Percentiles rank a stretch among this genome's conserved stretches.
These are phyloP conservation scores for Gelatoporia subvermispora DNA, from an alignment of 768 basidiomycete species.

Conservation along the genomic window DNA sequence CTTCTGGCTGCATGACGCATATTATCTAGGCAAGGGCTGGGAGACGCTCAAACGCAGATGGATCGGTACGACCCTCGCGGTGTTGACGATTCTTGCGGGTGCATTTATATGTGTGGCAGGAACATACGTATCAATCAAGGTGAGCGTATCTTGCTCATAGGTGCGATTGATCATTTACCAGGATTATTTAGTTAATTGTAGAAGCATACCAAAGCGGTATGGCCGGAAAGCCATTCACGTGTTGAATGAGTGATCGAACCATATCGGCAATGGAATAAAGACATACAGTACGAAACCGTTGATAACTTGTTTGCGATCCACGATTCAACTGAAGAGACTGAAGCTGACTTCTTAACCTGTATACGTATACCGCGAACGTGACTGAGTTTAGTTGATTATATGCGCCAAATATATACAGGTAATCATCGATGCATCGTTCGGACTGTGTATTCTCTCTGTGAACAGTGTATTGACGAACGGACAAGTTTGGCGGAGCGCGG, in stretches of 20 bases:
- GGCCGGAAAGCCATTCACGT: slow-evolving; percentile 45
- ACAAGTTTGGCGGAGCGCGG: too few relatives aligned
- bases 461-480: too few relatives aligned
- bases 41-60: slow-evolving; percentile 28
- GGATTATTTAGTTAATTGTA: slow-evolving; percentile 34
- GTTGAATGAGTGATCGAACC: slow-evolving; percentile 16
- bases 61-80: slow-evolving; percentile 30
- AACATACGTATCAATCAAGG: slow-evolving; percentile 49
- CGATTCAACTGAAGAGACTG: too few relatives aligned
- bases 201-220: slow-evolving; percentile 38
- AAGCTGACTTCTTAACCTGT: too few relatives aligned
- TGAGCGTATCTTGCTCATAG: slow-evolving; percentile 13
- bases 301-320: too few relatives aligned
- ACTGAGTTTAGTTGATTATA: too few relatives aligned
- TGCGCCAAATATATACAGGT: too few relatives aligned
- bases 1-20: slow-evolving; percentile 49
- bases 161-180: not conserved
- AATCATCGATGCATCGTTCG: too few relatives aligned
- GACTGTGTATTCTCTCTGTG: too few relatives aligned
- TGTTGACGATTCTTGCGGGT: slow-evolving; percentile 42
- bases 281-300: too few relatives aligned
- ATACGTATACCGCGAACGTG: too few relatives aligned
- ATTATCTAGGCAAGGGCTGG: slow-evolving; percentile 35
- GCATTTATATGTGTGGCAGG: slow-evolving; percentile 50
- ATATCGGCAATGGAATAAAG: not conserved